phyloP scores from a whole-genome alignment of 805 yeast genomes.

The Naumovozyma dairenensis region DNA sequence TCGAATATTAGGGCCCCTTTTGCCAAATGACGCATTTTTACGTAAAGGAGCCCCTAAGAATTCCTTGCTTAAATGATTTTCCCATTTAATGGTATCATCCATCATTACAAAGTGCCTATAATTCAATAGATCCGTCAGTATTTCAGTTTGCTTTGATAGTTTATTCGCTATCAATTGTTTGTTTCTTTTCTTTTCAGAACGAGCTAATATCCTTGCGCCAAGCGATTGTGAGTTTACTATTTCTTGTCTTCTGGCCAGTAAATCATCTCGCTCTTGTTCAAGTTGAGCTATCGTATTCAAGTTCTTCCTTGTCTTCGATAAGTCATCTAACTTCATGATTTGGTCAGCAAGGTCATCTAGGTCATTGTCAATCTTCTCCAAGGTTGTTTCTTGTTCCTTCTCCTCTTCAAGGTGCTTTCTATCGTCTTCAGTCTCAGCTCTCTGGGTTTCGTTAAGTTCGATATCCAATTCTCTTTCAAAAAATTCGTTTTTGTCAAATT shows the following conservation, averaged over 20 bases:
- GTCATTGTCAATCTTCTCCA: slow-evolving; percentile 16
- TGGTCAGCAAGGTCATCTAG: slow-evolving; percentile 29
- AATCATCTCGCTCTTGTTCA: slow-evolving; percentile 23
- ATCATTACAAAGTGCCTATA: slow-evolving; percentile 15
- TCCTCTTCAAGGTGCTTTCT: too few relatives aligned
- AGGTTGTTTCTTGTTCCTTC: slow-evolving; percentile 3
- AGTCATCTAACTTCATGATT: slow-evolving; percentile 30
- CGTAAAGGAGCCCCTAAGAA: slow-evolving; percentile 20
- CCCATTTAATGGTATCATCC: slow-evolving; percentile 21
- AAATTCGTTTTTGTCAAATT: slow-evolving; percentile 31
- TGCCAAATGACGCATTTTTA: slow-evolving; percentile 19
- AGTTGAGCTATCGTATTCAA: slow-evolving; percentile 18
- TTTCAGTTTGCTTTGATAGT: slow-evolving; percentile 16
- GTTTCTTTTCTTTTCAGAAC: slow-evolving; percentile 17
- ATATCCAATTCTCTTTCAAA: slow-evolving; percentile 9
- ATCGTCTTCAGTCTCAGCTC: slow-evolving; percentile 1
- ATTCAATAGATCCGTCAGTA: slow-evolving; percentile 19
- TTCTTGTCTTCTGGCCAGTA: slow-evolving; percentile 14
- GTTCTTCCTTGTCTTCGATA: slow-evolving; percentile 21
- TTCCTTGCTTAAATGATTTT: slow-evolving; percentile 16
- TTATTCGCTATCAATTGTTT: slow-evolving; percentile 15
- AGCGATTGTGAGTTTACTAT: slow-evolving; percentile 10
- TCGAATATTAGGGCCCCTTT: slow-evolving; percentile 18
- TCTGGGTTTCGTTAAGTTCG: background rate
- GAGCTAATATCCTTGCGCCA: slow-evolving; percentile 17